Conservation (phyloP, 345 rosid species). For the Salix viminalis region DNA sequence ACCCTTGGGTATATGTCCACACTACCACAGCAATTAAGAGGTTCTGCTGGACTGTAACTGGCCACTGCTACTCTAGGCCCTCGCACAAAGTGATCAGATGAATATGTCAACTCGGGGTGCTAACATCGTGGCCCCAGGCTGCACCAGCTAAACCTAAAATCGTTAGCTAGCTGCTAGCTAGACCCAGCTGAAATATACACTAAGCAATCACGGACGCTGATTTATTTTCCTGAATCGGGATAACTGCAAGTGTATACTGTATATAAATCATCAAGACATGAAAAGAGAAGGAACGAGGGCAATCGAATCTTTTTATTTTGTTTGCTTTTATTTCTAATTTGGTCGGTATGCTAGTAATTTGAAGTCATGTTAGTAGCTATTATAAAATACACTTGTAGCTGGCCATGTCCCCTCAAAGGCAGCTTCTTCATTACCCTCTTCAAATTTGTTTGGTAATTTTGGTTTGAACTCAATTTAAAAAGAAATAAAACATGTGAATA, state of each 20-base stretch:
- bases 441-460: too few species aligned
- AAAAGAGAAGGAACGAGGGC: background rate
- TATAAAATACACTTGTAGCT: too few species aligned
- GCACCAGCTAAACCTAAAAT: constrained; percentile 16
- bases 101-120: constrained; percentile 11
- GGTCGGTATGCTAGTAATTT: background rate
- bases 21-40: constrained; percentile 18
- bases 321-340: too few species aligned
- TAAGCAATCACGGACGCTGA: background rate
- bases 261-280: background rate
- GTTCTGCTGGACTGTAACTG: constrained; percentile 30
- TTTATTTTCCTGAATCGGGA: background rate
- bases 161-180: constrained; percentile 4
- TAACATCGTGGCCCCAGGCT: constrained; percentile 9
- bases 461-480: too few species aligned
- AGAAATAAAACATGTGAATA: too few species aligned
- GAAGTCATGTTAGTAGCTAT: background rate
- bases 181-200: background rate
- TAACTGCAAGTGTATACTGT: background rate
- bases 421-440: background rate
- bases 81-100: constrained; percentile 3
- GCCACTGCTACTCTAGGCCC: constrained; percentile 9
- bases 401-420: background rate
- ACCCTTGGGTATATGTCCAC: constrained; percentile 4
- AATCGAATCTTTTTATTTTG: background rate